Evolutionary conservation across 1,284 basidiomycete genomes (phyloP).

Genomic region (Pisolithus thermaeus): DNA sequence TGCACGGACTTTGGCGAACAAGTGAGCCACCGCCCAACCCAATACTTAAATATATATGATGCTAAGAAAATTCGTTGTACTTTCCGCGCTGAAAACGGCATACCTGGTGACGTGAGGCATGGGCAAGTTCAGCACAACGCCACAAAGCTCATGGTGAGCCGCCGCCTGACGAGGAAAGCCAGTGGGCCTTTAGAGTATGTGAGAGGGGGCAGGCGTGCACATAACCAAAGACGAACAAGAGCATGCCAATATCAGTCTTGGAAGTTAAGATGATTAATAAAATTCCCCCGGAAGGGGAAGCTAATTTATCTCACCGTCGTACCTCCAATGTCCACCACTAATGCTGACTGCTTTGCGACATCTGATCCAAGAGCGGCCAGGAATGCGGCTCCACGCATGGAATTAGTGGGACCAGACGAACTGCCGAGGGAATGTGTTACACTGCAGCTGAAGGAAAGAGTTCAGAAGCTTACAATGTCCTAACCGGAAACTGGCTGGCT

Average conservation of each 20-base stretch:
- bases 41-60: constrained; percentile 27
- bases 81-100: background rate
- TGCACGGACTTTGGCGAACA: constrained; percentile 31
- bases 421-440: constrained; percentile 13
- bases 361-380: constrained; percentile 37
- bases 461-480: constrained; percentile 40
- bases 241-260: constrained; percentile 32
- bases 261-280: constrained; percentile 12
- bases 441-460: constrained; percentile 4
- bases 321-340: constrained; percentile 56
- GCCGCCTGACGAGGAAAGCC: constrained; percentile 48
- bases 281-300: constrained; percentile 9
- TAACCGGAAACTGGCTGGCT: constrained; percentile 53
- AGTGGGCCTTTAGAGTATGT: constrained; percentile 19
- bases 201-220: constrained; percentile 5
- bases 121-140: constrained; percentile 29
- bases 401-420: constrained; percentile 59
- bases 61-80: background rate
- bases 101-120: constrained; percentile 38
- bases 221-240: constrained; percentile 22
- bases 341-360: constrained; percentile 35
- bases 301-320: constrained; percentile 36
- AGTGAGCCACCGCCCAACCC: constrained; percentile 53
- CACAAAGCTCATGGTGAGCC: constrained; percentile 37
- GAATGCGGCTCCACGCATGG: constrained; percentile 59